Evolutionary conservation across 2,329 filamentous ascomycete species (phyloP), one percentile per base, ranked within the genome.

Genomic region (Neobulgaria alba): DNA sequence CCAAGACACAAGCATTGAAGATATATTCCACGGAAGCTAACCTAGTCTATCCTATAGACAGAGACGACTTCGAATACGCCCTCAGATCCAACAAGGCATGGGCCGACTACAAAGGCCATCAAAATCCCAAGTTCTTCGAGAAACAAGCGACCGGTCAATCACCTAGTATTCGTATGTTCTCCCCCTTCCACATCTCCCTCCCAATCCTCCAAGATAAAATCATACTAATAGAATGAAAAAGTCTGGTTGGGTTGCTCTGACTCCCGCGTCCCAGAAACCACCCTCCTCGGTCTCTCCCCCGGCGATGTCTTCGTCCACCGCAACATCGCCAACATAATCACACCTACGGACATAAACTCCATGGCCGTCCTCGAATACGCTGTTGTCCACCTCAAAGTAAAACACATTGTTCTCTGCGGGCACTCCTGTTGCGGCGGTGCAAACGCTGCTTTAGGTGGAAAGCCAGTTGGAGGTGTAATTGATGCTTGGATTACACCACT

Each of bases 211-310:
- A n/a, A n/a, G n/a, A n/a, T 26, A 7, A 7, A 26, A 7, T 26
- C 12, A 18, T n/a, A 45, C 38, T 32, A 23, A 46, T 26, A 21
- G n/a, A 7, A 18, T 17, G 3, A 10, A 16, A 41, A 42, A 75
- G 72, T 93, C 43, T 93, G 86, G 86, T 75, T 93, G 51, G 87
- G 87, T 45, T 94, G 87, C 67, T 84, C 85, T 55, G 87, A 93
- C 67, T 86, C 81, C 29, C 83, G 87, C 49, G 81, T 85, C 52
- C 86, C 87, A 1, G 87, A 92, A 63, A 90, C 85, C 4, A 87
- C 80, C 36, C 73, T 94, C 56, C 73, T 89, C 19, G 80, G 82
- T 56, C 72, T 87, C 43, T 73, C 85, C 56, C 85, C 86, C 3
- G 86, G 87, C 44, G 85, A 93, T 55, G 79, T 93, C 52, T 93